phyloP scores from a whole-genome alignment of 208 protist genomes.

The Trypanosoma lewisi region DNA sequence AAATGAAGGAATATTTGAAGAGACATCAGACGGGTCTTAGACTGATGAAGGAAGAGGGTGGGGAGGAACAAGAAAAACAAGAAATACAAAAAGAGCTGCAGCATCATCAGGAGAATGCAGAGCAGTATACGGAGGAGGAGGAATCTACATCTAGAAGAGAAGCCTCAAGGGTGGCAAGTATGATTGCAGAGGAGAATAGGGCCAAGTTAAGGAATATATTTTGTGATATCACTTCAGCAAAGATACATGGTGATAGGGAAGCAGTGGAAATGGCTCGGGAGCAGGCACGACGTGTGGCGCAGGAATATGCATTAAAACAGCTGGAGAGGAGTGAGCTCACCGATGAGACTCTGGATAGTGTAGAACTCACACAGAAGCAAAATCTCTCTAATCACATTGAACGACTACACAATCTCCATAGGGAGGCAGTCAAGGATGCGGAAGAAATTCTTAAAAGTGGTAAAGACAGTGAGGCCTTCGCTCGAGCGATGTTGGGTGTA shows the following conservation, averaged over 20 bases:
- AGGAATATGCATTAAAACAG: neutral
- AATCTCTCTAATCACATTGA: neutral
- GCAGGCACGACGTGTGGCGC: neutral
- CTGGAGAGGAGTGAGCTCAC: neutral
- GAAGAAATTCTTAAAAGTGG: constrained; percentile 11
- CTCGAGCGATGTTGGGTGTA: constrained; percentile 35
- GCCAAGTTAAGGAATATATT: neutral
- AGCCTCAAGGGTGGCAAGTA: too few relatives aligned
- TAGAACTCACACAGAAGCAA: neutral
- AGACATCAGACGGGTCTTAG: too few relatives aligned
- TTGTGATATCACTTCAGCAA: neutral
- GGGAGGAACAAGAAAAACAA: too few relatives aligned
- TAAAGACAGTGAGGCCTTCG: constrained; percentile 22
- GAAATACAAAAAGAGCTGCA: too few relatives aligned
- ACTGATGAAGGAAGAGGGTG: too few relatives aligned
- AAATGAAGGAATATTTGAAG: too few relatives aligned
- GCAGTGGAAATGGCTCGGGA: neutral
- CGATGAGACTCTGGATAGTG: neutral
- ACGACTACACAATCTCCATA: neutral
- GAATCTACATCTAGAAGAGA: too few relatives aligned
- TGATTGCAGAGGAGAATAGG: neutral
- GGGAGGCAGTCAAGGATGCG: constrained; percentile 1
- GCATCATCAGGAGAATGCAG: too few relatives aligned
- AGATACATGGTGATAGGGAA: neutral
- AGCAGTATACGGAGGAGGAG: too few relatives aligned